Percentiles rank a stretch among this genome's conserved stretches.
These are phyloP conservation scores for Triglochin maritima DNA, from an alignment of 106 monocot species.

Conservation along the genomic window DNA sequence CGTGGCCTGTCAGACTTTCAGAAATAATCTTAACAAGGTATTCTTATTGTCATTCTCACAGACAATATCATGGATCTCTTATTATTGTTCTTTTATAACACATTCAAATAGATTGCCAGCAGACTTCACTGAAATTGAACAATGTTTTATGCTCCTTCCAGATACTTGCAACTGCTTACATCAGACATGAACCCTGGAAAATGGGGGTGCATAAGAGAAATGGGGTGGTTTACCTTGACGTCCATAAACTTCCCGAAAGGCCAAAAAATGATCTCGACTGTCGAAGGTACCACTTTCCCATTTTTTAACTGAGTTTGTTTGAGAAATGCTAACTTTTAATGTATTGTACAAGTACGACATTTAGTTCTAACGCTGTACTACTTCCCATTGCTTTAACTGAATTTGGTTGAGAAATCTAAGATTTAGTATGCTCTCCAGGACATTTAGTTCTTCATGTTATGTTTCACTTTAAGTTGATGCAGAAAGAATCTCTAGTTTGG, in stretches of 20 bases:
- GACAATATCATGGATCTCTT: background rate
- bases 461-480: no score
- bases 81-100: background rate
- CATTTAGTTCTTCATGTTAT: no score
- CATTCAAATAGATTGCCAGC: background rate
- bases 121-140: background rate
- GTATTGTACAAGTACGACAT: no score
- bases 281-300: conserved; percentile 39
- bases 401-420: no score
- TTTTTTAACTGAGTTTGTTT: background rate
- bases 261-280: conserved; percentile 68
- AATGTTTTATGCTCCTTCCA: conserved; percentile 18
- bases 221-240: conserved; percentile 94
- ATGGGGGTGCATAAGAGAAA: conserved; percentile 98
- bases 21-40: conserved; percentile 99
- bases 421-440: no score
- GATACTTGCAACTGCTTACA: conserved; percentile 93
- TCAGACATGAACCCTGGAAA: conserved; percentile 95
- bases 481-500: no score
- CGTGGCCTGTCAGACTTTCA: conserved; percentile 54
- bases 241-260: conserved; percentile 93
- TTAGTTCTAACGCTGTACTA: background rate
- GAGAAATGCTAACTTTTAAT: no score
- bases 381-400: background rate
- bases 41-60: background rate